phyloP scores from a whole-genome alignment of 306 rosid species.

The Vigna trinervia region DNA sequence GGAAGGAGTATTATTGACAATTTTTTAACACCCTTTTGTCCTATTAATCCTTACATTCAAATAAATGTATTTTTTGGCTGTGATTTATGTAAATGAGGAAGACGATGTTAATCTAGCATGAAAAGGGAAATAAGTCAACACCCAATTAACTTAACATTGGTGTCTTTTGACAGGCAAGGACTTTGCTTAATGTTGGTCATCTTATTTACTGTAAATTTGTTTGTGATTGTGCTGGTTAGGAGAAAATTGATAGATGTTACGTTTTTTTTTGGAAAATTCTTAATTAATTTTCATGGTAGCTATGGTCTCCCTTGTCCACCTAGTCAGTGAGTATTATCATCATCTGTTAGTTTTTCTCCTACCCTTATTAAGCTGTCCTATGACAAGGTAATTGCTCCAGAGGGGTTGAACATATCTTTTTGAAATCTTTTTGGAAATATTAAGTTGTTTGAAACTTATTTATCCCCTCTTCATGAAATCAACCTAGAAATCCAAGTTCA shows the following conservation, averaged over 20 bases:
- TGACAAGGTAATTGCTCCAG: too few species aligned
- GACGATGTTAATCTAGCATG: not conserved
- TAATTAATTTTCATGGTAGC: not conserved
- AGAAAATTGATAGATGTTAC: not conserved
- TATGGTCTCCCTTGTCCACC: not conserved
- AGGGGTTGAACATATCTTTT: too few species aligned
- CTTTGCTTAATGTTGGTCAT: not conserved
- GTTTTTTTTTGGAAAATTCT: not conserved
- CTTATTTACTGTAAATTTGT: not conserved
- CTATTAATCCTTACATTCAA: not conserved
- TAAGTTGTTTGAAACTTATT: too few species aligned
- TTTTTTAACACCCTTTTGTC: not conserved
- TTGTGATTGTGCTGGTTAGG: not conserved
- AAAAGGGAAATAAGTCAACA: slow-evolving; percentile 1
- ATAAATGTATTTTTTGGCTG: not conserved
- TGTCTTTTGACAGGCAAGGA: not conserved
- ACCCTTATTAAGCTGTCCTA: not conserved
- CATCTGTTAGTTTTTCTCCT: not conserved
- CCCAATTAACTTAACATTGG: not conserved
- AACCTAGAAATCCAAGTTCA: too few species aligned
- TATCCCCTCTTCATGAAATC: too few species aligned
- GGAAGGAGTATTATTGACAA: not conserved
- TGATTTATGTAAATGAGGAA: not conserved
- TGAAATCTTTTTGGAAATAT: too few species aligned
- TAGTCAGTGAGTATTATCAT: not conserved